Evolutionary conservation across 2,329 filamentous ascomycete species (phyloP), one percentile per base, ranked within the genome.

Genomic region (Exophiala sp.): DNA sequence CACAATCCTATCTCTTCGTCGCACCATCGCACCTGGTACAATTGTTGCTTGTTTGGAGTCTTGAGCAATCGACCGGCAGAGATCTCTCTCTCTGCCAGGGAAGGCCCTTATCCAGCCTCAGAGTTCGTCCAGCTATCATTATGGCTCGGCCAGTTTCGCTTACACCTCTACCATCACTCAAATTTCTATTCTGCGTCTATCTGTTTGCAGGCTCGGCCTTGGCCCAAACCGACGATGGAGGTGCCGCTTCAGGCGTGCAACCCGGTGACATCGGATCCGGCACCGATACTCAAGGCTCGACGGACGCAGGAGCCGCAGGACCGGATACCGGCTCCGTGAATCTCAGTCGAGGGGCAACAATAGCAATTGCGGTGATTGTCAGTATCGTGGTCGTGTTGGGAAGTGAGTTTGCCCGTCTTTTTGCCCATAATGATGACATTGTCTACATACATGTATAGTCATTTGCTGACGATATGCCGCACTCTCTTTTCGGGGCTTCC

Each of bases 341-440:
- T 30, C 68, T 93, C 18, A 87, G 84, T 1, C 80, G 74, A 30
- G 84, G 83, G 16, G 86, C 78, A 11, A 72, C 89, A 61, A 76
- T 87, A 50, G 86, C 85, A 41, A 88, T 93, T 58, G 81, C 88
- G 48, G 74, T 86, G 10, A 78, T 88, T 2, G 85, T 88, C 3
- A 79, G 80, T 8, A 65, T 78, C 10, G 80, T 87, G 7, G 76
- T 81, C 29, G 71, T 89, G 14, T 70, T 86, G 51, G 86, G 86
- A 66, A 79, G 86, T 90, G 73, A 64, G 80, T 67, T 46, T 50
- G 35, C 38, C 38, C 19, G 8, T 7, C 34, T 29, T 30, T 46
- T n/a, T n/a, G n/a, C n/a, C n/a, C n/a, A n/a, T n/a, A 18, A 13
- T 43, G 35, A 44, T 55, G 18, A 48, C 41, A 11, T 37, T 7